Base-by-base conservation (phyloP, 1,139 yeast genomes). In the Yamadazyma diddensiae region DNA sequence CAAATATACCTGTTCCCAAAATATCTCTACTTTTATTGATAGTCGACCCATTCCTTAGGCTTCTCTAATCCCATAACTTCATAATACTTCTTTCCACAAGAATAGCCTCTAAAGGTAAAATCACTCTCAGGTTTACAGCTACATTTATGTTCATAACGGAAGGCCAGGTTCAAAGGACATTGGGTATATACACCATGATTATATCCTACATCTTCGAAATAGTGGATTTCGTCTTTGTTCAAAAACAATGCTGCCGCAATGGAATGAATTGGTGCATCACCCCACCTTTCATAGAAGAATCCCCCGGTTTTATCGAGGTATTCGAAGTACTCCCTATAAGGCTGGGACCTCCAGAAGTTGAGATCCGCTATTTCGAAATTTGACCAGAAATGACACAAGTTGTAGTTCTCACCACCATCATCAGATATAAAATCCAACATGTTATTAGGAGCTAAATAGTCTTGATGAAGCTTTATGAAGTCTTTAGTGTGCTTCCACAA, bases 241-340 rank as follows among this genome's bases (percentile, higher is more conserved):
- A 85, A 59, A 54, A 87, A 72, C 37, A 83, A 65, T 0, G 94
- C 69, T 1, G 87, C 94, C 2, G 92, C 90, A 42, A 87, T 75
- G 3, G 95, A 80, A 59, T 87, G 96, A 15, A 87, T 77, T 5
- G 96, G 96, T 0, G 96, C 96, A 58, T 88, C 96, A 20, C 96
- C 96, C 97, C 97, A 88, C 54, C 96, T 70, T 57, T 88, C 96
- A 57, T 88, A 88, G 62, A 84, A 88, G 63, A 88, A 88, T 3
- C 94, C 94, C 24, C 96, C 96, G 1, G 81, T 70, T 38, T 66
- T 52, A 55, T 88, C 97, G 46, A 88, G 68, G 45, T 70, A 60
- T 13, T 84, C 77, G 49, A 88, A 88, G 58, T 79, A 88, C 26
- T 70, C 71, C 11, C 67, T 57, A 57, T 88, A 88, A 2, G 80